Evolutionary conservation across 2,329 filamentous ascomycete species (phyloP).

Genomic region (Trichoderma sp.): DNA sequence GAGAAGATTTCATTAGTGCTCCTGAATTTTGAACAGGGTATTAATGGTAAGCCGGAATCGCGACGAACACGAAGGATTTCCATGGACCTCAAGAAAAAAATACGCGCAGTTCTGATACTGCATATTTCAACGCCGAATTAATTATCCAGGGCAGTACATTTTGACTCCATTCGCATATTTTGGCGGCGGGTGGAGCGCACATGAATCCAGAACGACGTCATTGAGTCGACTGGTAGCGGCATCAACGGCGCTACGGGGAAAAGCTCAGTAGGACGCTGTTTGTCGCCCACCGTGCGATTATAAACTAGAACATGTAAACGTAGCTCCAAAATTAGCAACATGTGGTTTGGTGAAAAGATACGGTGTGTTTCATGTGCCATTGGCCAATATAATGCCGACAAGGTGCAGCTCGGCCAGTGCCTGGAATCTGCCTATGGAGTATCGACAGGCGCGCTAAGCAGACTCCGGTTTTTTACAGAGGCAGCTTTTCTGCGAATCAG

Average conservation of each 20-base stretch:
- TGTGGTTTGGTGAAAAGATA: conserved; percentile 1
- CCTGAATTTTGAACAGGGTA: conserved; percentile 15
- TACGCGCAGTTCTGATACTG: not conserved
- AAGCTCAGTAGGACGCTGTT: not conserved
- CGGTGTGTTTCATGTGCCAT: conserved; percentile 21
- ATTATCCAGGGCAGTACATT: not conserved
- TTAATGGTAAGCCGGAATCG: not conserved
- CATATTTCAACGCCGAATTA: not conserved
- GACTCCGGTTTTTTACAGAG: not conserved
- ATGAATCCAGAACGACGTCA: not conserved
- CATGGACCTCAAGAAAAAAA: not conserved
- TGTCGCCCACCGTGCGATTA: not conserved
- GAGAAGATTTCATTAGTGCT: not conserved
- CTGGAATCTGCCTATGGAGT: not conserved
- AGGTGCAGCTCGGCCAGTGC: not conserved
- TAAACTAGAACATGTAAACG: not conserved
- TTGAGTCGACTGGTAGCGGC: not conserved
- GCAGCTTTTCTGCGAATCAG: not conserved
- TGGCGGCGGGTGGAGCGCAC: not conserved
- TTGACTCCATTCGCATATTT: not conserved
- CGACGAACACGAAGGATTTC: not conserved
- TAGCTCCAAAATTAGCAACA: conserved; percentile 3
- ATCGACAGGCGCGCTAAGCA: not conserved
- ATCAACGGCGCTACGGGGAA: not conserved
- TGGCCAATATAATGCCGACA: not conserved